phyloP scores from a whole-genome alignment of 352 stramenopile genomes.

The Pythium aristosporum region DNA sequence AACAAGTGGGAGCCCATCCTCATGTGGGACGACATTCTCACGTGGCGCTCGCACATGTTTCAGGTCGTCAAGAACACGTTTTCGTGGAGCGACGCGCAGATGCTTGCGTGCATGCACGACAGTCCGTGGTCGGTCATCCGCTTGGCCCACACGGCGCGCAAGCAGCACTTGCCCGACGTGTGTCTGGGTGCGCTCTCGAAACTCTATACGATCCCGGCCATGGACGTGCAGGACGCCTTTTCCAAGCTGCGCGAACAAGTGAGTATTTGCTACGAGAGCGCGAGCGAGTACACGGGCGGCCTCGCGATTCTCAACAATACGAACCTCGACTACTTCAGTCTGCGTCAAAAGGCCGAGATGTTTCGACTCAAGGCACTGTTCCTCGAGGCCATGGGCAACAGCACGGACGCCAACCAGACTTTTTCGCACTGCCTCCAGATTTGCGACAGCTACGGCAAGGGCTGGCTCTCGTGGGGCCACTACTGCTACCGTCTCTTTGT shows the following conservation, averaged over 20 bases:
- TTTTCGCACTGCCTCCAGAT: slow-evolving; percentile 92
- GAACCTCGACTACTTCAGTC: slow-evolving; percentile 92
- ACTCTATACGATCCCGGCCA: slow-evolving; percentile 85
- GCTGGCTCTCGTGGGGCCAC: slow-evolving; percentile 94
- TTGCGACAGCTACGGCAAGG: slow-evolving; percentile 91
- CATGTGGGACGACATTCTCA: slow-evolving; percentile 93
- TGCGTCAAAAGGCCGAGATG: slow-evolving; percentile 91
- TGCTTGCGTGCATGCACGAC: slow-evolving; percentile 91
- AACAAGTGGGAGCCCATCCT: slow-evolving; percentile 94
- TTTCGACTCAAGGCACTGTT: slow-evolving; percentile 92
- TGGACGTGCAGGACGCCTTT: slow-evolving; percentile 93
- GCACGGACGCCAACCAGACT: slow-evolving; percentile 84
- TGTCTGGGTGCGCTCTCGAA: slow-evolving; percentile 84
- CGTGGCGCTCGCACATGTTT: slow-evolving; percentile 93
- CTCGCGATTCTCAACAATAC: slow-evolving; percentile 93
- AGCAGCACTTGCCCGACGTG: slow-evolving; percentile 89
- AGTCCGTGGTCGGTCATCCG: slow-evolving; percentile 92
- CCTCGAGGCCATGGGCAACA: slow-evolving; percentile 76
- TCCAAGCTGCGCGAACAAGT: slow-evolving; percentile 92
- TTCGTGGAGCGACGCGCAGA: slow-evolving; percentile 84
- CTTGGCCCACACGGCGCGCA: slow-evolving; percentile 87
- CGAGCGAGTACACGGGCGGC: slow-evolving; percentile 82
- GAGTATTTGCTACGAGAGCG: slow-evolving; percentile 90
- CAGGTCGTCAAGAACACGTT: slow-evolving; percentile 89
- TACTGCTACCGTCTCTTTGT: slow-evolving; percentile 89